Base-by-base conservation (phyloP, 1,284 basidiomycete genomes). In the Apiotrichum brassicae region DNA sequence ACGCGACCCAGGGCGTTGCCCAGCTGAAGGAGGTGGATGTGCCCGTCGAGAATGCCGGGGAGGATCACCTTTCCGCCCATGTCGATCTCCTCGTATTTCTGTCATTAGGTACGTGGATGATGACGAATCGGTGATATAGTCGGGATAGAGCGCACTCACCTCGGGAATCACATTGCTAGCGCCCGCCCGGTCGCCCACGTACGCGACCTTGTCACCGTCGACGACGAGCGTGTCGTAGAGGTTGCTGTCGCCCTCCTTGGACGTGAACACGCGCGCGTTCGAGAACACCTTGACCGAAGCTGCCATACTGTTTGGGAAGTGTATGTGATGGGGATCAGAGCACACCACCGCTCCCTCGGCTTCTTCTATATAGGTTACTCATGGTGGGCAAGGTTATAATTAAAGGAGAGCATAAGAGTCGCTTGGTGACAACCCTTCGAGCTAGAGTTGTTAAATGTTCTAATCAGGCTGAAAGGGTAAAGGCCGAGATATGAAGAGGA, bases 11-110 rank as follows among this genome's bases (percentile, higher is more conserved):
- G 44, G 14, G 52, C 54, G 12, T 49, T 35, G 12, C 65, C 65
- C 14, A 62, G 38, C 56, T 60, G 57, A 22, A 57, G 50, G 3
- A 62, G 54, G 43, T 66, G 65, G 19, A 62, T 54, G 46, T 66
- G 65, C 1, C 57, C 61, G 32, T 65, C 65, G 30, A 63, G 55
- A 36, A 66, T 46, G 3, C 61, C 65, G 6, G 65, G 63, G 3
- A 64, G 46, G 16, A 66, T 53, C 25, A 61, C 56, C n/a, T 28
- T 16, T 3, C 57, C 48, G 9, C 50, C 33, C 19, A 65, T 51
- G 43, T 63, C 61, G 7, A 16, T 24, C 6, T 33, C 39, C 30
- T 52, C 45, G 30, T 26, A 39, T 2, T 14, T 28, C 16, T 26
- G 16, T n/a, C n/a, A n/a, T n/a, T n/a, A n/a, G n/a, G n/a, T n/a